Percentiles rank a stretch among this genome's conserved stretches.
phyloP scores from a whole-genome alignment of 345 rosid genomes.

The Luvunga scandens region DNA sequence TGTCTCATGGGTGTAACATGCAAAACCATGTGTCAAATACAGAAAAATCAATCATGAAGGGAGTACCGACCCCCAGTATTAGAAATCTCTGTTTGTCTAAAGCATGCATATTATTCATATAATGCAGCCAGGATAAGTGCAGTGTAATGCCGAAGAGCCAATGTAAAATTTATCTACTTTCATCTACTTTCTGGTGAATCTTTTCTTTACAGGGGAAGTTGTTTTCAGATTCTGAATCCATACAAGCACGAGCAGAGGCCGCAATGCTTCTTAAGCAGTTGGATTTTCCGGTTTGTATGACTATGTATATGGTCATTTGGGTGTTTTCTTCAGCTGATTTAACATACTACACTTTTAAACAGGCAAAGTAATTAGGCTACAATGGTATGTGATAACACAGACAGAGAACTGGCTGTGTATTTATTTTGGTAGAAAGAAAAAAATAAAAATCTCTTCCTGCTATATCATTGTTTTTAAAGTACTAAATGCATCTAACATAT shows the following conservation, averaged over 20 bases:
- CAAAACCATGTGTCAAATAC: neutral
- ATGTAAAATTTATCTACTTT: neutral
- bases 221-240: constrained; percentile 89
- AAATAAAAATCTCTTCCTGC: neutral
- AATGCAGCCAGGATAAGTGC: neutral
- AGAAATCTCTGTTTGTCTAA: neutral
- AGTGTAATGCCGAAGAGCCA: neutral
- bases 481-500: neutral
- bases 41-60: neutral
- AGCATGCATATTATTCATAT: neutral
- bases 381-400: neutral
- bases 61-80: neutral
- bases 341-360: neutral
- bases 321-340: constrained; percentile 11
- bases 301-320: constrained; percentile 15
- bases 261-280: constrained; percentile 92
- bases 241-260: constrained; percentile 96
- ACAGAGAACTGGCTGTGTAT: neutral
- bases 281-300: constrained; percentile 83
- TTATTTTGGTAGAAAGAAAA: neutral
- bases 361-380: neutral
- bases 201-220: constrained; percentile 62
- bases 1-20: neutral
- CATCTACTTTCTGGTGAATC: neutral
- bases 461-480: neutral